Base-by-base conservation (phyloP, 2,329 filamentous ascomycete species). In the Pseudogymnoascus sp. region DNA sequence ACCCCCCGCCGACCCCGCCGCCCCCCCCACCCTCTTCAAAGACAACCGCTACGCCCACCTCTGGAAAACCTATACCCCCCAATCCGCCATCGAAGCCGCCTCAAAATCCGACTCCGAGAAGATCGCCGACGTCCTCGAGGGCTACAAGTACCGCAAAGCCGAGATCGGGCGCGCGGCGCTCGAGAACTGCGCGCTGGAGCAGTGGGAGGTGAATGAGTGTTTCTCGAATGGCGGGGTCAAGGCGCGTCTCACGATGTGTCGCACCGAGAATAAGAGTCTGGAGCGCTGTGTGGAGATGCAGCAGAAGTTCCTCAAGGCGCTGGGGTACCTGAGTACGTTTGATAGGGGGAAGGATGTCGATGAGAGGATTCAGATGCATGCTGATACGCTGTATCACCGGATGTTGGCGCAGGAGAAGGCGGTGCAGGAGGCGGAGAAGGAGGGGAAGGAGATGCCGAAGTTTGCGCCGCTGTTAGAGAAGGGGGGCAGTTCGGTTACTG, bases 281-380 rank as follows among this genome's bases (percentile, higher is more conserved):
- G 89, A 95, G 73, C 83, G 89, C 68, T 99, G 95, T 78, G 96
- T 95, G 74, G 87, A 83, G 62, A 92, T 93, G 79, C 95, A 99
- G 40, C 66, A 92, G 84, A 89, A 93, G 75, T 93, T 99, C 69
- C 78, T 99, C 29, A 92, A 93, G 75, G 92, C 93, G 1, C 78
- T 99, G 16, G 95, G 95, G 4, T 97, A 97, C 73, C 83, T 96
- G 36, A 84, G 85, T 6, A 85, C 84, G 26, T 79, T 84, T 66
- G 83, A 88, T 51, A 83, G 86, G 21, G 79, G 87, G 7, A 77
- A 81, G 0, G 82, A 86, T 31, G 82, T 90, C 61, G 90, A 96
- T 70, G 93, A 97, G 74, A 85, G 88, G 69, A 91, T 99, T 66
- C 95, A 97, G 76, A 91, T 97, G 87, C 93, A 97, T 75, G 93